Evolutionary conservation across 495 filamentous ascomycete genomes (phyloP).

Genomic region (Ramalina peruviana): DNA sequence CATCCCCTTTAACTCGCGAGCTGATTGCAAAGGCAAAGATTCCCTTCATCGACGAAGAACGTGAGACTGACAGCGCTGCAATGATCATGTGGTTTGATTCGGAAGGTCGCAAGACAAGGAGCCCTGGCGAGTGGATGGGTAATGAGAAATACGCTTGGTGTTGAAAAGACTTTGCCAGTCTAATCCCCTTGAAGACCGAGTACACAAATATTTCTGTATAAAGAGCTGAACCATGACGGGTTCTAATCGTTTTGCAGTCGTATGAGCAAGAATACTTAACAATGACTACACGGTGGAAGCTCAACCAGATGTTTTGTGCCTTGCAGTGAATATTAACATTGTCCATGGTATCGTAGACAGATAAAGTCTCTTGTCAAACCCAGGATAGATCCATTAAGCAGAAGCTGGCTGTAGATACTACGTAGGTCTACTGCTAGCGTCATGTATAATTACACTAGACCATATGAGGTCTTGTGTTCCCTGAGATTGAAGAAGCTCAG

Average conservation of each 20-base stretch:
- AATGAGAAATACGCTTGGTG: conserved; percentile 7
- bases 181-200: not conserved
- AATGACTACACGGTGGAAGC: too few species aligned
- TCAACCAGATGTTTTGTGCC: too few species aligned
- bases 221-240: not conserved
- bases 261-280: not conserved
- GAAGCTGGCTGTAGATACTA: too few species aligned
- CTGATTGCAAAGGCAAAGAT: conserved; percentile 4
- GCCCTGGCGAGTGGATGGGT: not conserved
- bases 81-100: conserved; percentile 10
- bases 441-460: too few species aligned
- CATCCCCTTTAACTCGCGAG: conserved; percentile 7
- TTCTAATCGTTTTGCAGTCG: not conserved
- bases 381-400: too few species aligned
- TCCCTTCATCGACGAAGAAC: conserved; percentile 1
- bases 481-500: too few species aligned
- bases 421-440: too few species aligned
- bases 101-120: not conserved
- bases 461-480: too few species aligned
- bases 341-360: too few species aligned
- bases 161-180: not conserved
- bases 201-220: not conserved
- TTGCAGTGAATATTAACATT: too few species aligned
- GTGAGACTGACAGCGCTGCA: conserved; percentile 9
- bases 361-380: too few species aligned